Evolutionary conservation across 2,329 filamentous ascomycete genomes (phyloP), one percentile per base, ranked within the genome.

Genomic region (Beauveria brongniartii): DNA sequence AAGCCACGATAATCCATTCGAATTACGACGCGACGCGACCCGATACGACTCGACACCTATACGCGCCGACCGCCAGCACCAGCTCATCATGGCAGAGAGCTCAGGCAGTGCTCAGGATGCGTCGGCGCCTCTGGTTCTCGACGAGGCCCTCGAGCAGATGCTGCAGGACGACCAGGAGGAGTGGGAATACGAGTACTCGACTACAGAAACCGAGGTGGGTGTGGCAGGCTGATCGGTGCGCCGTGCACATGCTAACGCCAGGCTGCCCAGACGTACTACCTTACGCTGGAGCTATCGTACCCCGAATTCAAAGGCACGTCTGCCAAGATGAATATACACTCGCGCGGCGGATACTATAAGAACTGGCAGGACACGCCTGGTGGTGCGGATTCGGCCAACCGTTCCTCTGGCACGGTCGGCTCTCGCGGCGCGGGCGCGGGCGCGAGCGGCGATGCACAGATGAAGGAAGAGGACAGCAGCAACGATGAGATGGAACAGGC

Each of bases 111-210:
- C 28, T 16, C 22, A 16, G n/a, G 40, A 59, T 40, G 56, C 52
- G 24, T 24, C 56, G 47, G 22, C 26, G 22, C 47, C 47, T 6
- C 43, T 40, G 12, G 55, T 22, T 24, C 24, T 74, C 30, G 68
- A 74, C 37, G 67, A 71, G 51, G 55, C 68, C 16, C 37, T 70
- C 30, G 55, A 65, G n/a, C 65, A 70, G 43, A 61, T 70, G 18
- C 61, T 64, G 26, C 63, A 63, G 10, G 75, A 77, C 30, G 79
- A 78, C 6, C 76, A 85, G 62, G 82, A 87, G 54, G 83, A 86
- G 55, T 88, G 83, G 83, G 85, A 88, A 67, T 87, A 87, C 65
- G 85, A 88, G 65, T 88, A 88, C 67, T 87, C 85, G 0, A 72
- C 75, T 3, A 85, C 82, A 0, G 84, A 88, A 67, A 85, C 79